Base-by-base conservation (phyloP, 768 basidiomycete genomes). In the Suillus discolor region DNA sequence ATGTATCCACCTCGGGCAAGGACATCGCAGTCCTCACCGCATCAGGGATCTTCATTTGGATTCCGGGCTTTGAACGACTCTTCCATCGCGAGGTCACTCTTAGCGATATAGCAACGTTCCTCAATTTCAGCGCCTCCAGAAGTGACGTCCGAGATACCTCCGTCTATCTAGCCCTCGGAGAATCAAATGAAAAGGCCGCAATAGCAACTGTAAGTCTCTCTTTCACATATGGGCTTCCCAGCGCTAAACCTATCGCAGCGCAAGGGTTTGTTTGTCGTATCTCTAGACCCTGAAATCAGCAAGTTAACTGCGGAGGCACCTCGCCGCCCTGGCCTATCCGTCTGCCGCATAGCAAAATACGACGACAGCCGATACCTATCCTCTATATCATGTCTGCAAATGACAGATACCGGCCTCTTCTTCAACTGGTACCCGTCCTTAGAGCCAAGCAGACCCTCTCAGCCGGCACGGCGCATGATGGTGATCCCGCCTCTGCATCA, bases 371-470 rank as follows among this genome's bases (percentile, higher is more conserved):
- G 53, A 39, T 45, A 67, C 28, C 68, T 74, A n/a, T 63, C 70
- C 25, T 66, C 49, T 42, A 70, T 87, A n/a, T 80, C 80, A 31
- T 88, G 86, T 69, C 78, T 88, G 25, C 86, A 87, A 70, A 80
- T 87, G 76, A 84, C 84, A 0, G 81, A 84, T 34, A 84, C 84
- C 0, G 83, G 82, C 0, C 66, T 88, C 15, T 88, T 79, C 66
- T 68, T 87, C 42, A 86, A 83, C 63, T 85, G 82, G 78, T 77
- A 79, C 74, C 75, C 65, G 6, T 69, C 75, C 0, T 66, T 64
- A 8, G 53, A n/a, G 15, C n/a, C 39, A 4, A 47, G 13, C 18
- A 51, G 20, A 16, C 20, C 8, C 3, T 38, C 11, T 25, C 65
- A 59, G 18, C n/a, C n/a, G 12, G 11, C 47, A 4, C 55, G 13